phyloP scores from a whole-genome alignment of 2,329 filamentous ascomycete genomes.

The Lachnellula arida region DNA sequence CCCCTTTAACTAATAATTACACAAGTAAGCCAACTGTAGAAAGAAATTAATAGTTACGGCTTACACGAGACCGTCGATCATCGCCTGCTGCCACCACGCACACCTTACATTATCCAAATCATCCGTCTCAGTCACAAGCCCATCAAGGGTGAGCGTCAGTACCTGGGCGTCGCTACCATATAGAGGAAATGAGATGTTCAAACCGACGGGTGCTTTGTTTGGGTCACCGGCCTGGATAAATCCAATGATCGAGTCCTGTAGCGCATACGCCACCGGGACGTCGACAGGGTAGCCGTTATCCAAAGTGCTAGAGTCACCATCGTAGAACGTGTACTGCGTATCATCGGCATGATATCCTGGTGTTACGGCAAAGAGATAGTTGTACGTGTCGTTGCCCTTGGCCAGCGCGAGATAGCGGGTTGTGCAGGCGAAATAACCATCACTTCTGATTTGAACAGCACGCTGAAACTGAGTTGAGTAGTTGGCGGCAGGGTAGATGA shows the following conservation, averaged over 20 bases:
- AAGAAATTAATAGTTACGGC: background rate
- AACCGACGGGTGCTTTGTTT: slow-evolving; percentile 5
- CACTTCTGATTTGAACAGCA: slow-evolving; percentile 38
- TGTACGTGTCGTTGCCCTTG: slow-evolving; percentile 42
- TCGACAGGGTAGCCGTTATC: slow-evolving; percentile 21
- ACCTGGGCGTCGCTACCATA: slow-evolving; percentile 12
- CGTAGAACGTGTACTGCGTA: slow-evolving; percentile 46
- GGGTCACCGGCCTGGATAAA: background rate
- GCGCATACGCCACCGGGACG: slow-evolving; percentile 23
- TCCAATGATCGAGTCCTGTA: slow-evolving; percentile 23
- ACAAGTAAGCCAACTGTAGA: no score
- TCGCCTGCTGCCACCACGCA: slow-evolving; percentile 29
- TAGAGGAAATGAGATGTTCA: background rate
- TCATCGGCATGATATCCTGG: slow-evolving; percentile 49
- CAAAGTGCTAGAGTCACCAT: slow-evolving; percentile 23
- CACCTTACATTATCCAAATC: slow-evolving; percentile 28
- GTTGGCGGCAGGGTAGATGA: slow-evolving; percentile 42
- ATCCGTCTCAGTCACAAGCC: slow-evolving; percentile 10
- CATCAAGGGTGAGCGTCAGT: background rate
- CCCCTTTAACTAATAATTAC: no score
- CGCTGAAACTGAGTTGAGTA: slow-evolving; percentile 43
- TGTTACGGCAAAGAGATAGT: slow-evolving; percentile 47
- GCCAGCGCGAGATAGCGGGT: slow-evolving; percentile 40
- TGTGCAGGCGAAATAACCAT: slow-evolving; percentile 43
- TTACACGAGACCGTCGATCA: slow-evolving; percentile 48